Base-by-base conservation (phyloP, 139 green algal species). In the Mychonastes homosphaera region DNA sequence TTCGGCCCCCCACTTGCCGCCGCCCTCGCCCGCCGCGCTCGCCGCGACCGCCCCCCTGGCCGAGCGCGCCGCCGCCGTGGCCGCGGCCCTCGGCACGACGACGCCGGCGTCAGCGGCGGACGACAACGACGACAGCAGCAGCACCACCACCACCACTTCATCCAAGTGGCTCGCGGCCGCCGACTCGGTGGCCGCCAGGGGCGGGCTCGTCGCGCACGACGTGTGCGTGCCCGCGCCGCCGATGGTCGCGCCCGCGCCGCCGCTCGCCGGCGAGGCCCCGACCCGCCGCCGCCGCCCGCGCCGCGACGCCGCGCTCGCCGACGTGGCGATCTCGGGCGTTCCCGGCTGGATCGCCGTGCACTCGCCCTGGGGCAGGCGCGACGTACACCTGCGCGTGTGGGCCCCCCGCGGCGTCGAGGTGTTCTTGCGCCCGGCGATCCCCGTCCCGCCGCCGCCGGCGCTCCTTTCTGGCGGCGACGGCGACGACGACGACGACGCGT, bases 361-460 rank as follows among this genome's bases (percentile, higher is more conserved):
- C 43, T 61, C 74, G 12, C 69, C 69, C 0, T 32, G 46, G 6
- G 58, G 47, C 16, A 59, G 59, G 32, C 32, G 50, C 21, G 50
- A 65, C 18, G 24, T 81, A n/a, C 13, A 34, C 33, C 28, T 95
- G 38, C 41, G 70, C 0, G 71, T 95, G 24, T 94, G 81, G 74
- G 75, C 65, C 12, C 85, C 86, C 1, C 55, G 65, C 1, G 90
- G 90, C 1, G 71, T 97, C 8, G 87, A 97, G 70, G 85, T 91
- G 50, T 94, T 91, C 65, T 40, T 84, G 35, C 65, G 90, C 13
- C 72, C 79, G n/a, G 75, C 84, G 4, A 53, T 96, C 63, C 89
- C 89, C 16, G 58, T 53, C n/a, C 19, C 53, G 15, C 26, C 32
- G 24, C 74, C 74, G 5, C 6, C 41, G 21, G n/a, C 47, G 54